Evolutionary conservation across 169 alveolate species (phyloP).

Genomic region (Plasmodium sp.): DNA sequence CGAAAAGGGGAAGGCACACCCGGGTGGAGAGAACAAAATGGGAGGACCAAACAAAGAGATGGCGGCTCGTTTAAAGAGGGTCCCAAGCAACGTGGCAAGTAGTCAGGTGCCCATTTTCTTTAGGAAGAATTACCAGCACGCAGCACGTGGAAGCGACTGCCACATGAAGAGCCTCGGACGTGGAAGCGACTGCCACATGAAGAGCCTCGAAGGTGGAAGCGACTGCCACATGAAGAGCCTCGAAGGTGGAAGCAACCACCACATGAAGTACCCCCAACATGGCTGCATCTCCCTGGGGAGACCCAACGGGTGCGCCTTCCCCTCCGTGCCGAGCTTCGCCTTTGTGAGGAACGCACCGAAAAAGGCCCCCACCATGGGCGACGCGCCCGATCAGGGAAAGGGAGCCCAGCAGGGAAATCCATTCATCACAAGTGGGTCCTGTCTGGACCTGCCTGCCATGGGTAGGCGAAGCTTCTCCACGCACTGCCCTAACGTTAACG

Average conservation of each 20-base stretch:
- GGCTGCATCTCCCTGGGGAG: neutral
- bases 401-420: neutral
- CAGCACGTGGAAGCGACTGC: neutral
- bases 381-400: neutral
- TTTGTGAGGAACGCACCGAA: neutral
- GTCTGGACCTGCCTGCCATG: neutral
- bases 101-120: neutral
- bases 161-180: neutral
- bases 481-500: neutral
- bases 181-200: neutral
- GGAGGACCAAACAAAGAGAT: neutral
- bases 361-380: neutral
- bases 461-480: neutral
- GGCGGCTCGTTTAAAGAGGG: neutral
- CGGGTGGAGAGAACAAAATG: neutral
- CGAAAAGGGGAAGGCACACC: neutral
- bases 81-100: neutral
- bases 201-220: neutral
- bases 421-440: neutral
- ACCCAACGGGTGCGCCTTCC: neutral
- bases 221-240: neutral
- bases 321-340: neutral
- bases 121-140: neutral
- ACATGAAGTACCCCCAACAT: too few species aligned
- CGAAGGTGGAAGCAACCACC: neutral